phyloP scores from a whole-genome alignment of 2,329 filamentous ascomycete genomes.

The Myriosclerotinia scirpicola region DNA sequence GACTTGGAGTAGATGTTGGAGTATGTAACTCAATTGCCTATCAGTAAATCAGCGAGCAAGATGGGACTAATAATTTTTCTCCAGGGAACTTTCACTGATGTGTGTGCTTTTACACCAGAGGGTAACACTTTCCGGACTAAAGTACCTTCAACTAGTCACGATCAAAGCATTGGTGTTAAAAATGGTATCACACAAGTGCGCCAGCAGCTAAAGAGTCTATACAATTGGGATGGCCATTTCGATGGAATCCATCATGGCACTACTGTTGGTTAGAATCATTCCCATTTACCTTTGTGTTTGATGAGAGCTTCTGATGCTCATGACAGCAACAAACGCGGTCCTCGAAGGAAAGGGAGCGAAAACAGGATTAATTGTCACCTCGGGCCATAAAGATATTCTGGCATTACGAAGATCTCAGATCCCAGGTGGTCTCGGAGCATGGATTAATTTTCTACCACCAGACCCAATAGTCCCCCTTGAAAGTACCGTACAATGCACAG shows the following conservation, averaged over 20 bases:
- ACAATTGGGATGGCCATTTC: conserved; percentile 9
- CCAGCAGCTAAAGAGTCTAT: background rate
- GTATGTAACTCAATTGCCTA: background rate
- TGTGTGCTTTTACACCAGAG: conserved; percentile 14
- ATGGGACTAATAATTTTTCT: background rate
- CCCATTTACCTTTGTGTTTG: background rate
- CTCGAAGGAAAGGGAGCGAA: conserved; percentile 13
- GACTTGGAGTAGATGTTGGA: conserved; percentile 16
- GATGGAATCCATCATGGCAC: conserved; percentile 17
- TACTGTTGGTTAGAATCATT: background rate
- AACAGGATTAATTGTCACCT: conserved; percentile 1
- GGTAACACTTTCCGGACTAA: conserved; percentile 11
- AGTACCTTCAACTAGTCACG: conserved; percentile 9
- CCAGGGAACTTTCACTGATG: conserved; percentile 18
- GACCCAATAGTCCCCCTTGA: conserved; percentile 17
- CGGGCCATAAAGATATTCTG: conserved; percentile 8
- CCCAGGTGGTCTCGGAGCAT: conserved; percentile 10
- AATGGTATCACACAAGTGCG: conserved; percentile 13
- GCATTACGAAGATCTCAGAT: conserved; percentile 14
- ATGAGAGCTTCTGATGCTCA: background rate
- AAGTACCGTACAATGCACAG: background rate
- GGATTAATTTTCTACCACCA: conserved; percentile 1
- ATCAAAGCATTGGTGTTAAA: conserved; percentile 15
- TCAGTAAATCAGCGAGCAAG: no score
- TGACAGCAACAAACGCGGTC: conserved; percentile 13